Percentiles rank a stretch among this genome's conserved stretches.
Evolutionary conservation across 306 rosid species (phyloP).

Genomic region (Cucumis melo): DNA sequence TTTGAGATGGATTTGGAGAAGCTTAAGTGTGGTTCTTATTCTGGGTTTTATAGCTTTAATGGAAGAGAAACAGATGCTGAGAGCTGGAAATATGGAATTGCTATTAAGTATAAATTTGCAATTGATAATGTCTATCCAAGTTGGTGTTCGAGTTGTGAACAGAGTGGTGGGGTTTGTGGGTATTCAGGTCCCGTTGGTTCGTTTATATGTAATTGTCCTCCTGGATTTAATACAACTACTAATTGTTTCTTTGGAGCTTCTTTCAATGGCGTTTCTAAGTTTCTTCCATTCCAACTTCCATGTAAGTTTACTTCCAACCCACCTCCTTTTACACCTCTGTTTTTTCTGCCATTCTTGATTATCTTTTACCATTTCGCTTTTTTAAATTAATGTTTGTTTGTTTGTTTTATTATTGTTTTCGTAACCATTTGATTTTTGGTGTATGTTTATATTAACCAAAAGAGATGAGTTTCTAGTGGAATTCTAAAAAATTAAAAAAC

Average conservation of each 20-base stretch:
- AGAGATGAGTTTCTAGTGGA: no score
- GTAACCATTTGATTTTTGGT: no score
- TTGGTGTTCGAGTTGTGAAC: slow-evolving; percentile 56
- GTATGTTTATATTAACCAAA: no score
- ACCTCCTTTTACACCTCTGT: not conserved
- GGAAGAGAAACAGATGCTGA: slow-evolving; percentile 49
- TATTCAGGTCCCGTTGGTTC: slow-evolving; percentile 30
- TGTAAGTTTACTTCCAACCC: slow-evolving; percentile 20
- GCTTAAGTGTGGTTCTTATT: slow-evolving; percentile 60
- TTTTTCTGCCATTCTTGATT: not conserved
- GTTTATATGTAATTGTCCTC: slow-evolving; percentile 62
- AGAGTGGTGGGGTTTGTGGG: slow-evolving; percentile 53
- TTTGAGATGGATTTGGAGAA: slow-evolving; percentile 75
- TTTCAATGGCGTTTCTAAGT: slow-evolving; percentile 27
- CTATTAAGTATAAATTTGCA: slow-evolving; percentile 59
- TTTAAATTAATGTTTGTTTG: no score
- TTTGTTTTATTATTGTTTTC: no score
- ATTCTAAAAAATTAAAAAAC: no score
- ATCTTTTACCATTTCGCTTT: no score
- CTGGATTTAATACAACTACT: slow-evolving; percentile 49
- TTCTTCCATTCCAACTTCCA: slow-evolving; percentile 10
- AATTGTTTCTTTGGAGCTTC: slow-evolving; percentile 48
- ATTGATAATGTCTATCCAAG: slow-evolving; percentile 57
- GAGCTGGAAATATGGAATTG: slow-evolving; percentile 80
- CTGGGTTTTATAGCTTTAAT: slow-evolving; percentile 68